Conservation (phyloP, 2,329 filamentous ascomycete genomes). For the Bipolaris cookei region DNA sequence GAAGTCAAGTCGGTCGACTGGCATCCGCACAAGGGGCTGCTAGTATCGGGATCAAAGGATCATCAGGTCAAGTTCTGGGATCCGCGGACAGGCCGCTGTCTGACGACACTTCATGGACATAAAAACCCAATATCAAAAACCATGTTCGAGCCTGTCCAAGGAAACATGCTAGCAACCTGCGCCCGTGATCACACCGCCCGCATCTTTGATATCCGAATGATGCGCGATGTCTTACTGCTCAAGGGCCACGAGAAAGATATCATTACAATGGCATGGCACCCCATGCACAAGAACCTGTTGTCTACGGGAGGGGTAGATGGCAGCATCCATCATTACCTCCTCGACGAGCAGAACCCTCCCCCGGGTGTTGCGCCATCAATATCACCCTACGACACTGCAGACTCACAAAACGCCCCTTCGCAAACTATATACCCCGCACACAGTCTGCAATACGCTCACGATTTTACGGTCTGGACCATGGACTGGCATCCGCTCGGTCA, state of each 20-base stretch:
- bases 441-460: conserved; percentile 84
- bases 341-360: conserved; percentile 91
- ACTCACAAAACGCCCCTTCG: conserved; percentile 78
- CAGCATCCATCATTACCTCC: conserved; percentile 89
- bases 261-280: conserved; percentile 91
- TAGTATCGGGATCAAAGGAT: conserved; percentile 97
- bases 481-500: conserved; percentile 98
- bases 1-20: conserved; percentile 97
- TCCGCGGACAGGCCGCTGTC: conserved; percentile 84
- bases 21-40: conserved; percentile 92
- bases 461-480: conserved; percentile 95
- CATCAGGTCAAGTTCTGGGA: conserved; percentile 98
- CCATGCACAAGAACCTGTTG: conserved; percentile 85
- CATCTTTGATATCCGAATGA: conserved; percentile 95
- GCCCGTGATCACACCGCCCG: conserved; percentile 91
- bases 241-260: conserved; percentile 97
- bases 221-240: conserved; percentile 93
- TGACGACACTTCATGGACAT: conserved; percentile 94
- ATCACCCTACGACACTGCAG: conserved; percentile 83
- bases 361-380: conserved; percentile 72
- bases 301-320: conserved; percentile 92
- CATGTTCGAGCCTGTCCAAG: conserved; percentile 83
- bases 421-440: conserved; percentile 95
- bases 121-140: conserved; percentile 98
- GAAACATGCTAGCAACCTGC: conserved; percentile 85